Evolutionary conservation across 2,329 filamentous ascomycete species (phyloP).

Genomic region (Blumeria graminis): DNA sequence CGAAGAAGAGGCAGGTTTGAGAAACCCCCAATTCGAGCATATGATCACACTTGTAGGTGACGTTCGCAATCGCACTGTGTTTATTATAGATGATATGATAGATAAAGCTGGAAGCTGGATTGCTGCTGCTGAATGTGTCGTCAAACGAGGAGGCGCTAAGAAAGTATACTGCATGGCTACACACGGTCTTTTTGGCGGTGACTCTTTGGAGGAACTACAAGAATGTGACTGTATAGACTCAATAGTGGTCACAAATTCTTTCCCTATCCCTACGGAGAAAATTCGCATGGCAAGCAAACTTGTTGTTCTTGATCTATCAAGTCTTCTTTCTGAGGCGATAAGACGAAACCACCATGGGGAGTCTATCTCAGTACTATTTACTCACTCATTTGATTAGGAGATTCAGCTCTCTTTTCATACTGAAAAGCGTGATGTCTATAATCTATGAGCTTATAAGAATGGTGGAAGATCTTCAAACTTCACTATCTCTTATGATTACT

Average conservation of each 20-base stretch:
- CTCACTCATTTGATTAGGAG: slow-evolving; percentile 10
- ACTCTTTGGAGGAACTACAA: slow-evolving; percentile 74
- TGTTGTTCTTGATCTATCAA: slow-evolving; percentile 70
- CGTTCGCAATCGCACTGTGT: slow-evolving; percentile 65
- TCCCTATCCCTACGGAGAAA: slow-evolving; percentile 63
- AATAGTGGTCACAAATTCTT: slow-evolving; percentile 92
- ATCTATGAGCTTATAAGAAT: background rate
- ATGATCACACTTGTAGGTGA: slow-evolving; percentile 96
- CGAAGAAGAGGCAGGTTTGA: slow-evolving; percentile 77
- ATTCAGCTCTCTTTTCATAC: too few species aligned
- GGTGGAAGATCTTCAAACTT: background rate
- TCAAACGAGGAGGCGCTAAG: slow-evolving; percentile 75
- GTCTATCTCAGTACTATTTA: slow-evolving; percentile 26
- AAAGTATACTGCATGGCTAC: slow-evolving; percentile 97
- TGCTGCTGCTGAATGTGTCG: slow-evolving; percentile 83
- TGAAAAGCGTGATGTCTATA: background rate
- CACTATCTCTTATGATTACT: background rate
- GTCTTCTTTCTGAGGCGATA: slow-evolving; percentile 74
- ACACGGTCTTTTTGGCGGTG: slow-evolving; percentile 78
- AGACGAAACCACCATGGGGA: slow-evolving; percentile 92
- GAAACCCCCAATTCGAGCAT: slow-evolving; percentile 61
- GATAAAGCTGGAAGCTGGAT: slow-evolving; percentile 96
- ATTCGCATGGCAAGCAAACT: slow-evolving; percentile 54
- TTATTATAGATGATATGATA: slow-evolving; percentile 98
- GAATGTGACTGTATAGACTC: slow-evolving; percentile 80